Base-by-base conservation (phyloP, 2,329 filamentous ascomycete genomes). In the Fusarium marasasianum region DNA sequence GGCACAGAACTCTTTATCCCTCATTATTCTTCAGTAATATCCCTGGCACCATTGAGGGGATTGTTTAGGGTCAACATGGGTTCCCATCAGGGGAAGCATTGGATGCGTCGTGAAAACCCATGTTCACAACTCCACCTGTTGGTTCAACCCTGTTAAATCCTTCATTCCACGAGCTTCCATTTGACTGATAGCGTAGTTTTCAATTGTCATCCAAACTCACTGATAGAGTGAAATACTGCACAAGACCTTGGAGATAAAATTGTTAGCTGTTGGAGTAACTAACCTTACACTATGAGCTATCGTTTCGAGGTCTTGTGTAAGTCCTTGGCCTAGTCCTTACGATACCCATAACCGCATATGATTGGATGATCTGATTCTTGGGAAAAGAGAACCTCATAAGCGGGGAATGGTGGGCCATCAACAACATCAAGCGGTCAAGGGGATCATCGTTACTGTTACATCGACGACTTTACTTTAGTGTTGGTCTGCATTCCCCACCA, bases 221-320 rank as follows among this genome's bases (percentile, higher is more conserved):
- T 9, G 5, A 51, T 14, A 3, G 2, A 35, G 5, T 14, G 11
- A 12, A 5, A 3, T 1, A 35, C 1, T 18, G 7, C 5, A 3
- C 4, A 24, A 9, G 3, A 8, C 7, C 11, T 18, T 31, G 11
- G 4, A 13, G 11, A 18, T 8, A 18, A 4, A 8, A 8, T 33
- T 12, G 10, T 33, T 3, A 3, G 31, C 10, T 8, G 5, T 33
- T 15, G 5, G 8, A 4, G 14, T 4, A n/a, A 31, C 29, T 17
- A 33, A 12, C 14, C 6, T 24, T 12, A 6, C 12, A 7, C 18
- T 22, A 7, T 15, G 4, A 1, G 8, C 15, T 0, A 15, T 29
- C 20, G 9, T 29, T 8, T 10, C 4, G 13, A 22, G 5, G 14
- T 5, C 13, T 51, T 4, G 4, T 51, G 10, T 4, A 10, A 9